phyloP scores from a whole-genome alignment of 345 rosid species.

The Citrus australasica region DNA sequence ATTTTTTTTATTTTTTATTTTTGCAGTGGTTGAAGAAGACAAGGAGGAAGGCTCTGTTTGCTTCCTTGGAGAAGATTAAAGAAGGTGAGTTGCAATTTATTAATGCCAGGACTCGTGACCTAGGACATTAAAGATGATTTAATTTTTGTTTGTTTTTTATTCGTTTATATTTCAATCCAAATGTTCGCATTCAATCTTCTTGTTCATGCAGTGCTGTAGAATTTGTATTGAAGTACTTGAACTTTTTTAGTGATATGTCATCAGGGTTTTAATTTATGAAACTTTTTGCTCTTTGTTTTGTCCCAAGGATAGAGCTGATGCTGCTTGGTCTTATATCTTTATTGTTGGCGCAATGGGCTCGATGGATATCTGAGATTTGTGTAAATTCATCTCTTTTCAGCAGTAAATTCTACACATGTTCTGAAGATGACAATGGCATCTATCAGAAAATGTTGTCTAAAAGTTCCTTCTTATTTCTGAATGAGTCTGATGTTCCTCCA shows the following conservation, averaged over 20 bases:
- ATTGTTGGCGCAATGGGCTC: constrained; percentile 85
- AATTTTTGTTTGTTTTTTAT: neutral
- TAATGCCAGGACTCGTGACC: neutral
- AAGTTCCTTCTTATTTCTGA: constrained; percentile 33
- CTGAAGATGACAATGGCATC: constrained; percentile 55
- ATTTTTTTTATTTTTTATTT: neutral
- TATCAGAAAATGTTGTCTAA: constrained; percentile 33
- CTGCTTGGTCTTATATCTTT: constrained; percentile 93
- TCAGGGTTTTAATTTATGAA: constrained; percentile 9
- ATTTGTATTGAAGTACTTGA: neutral
- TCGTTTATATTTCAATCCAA: neutral
- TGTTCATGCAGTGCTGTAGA: neutral
- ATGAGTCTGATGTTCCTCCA: constrained; percentile 51
- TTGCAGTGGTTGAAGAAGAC: constrained; percentile 85
- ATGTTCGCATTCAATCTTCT: neutral
- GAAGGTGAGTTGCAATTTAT: constrained; percentile 50
- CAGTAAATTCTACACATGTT: constrained; percentile 76
- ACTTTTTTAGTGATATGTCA: neutral
- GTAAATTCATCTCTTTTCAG: constrained; percentile 83
- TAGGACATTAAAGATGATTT: no score
- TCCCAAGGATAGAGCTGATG: constrained; percentile 72
- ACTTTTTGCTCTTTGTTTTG: constrained; percentile 12
- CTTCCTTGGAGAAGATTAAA: constrained; percentile 87
- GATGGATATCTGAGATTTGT: constrained; percentile 89
- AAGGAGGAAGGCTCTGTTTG: constrained; percentile 78